A percentile compares a stretch with the other conserved stretches of the same genome.
These are phyloP conservation scores for Apiotrichum gamsii DNA, from an alignment of 1,284 basidiomycete genomes.

Conservation along the genomic window DNA sequence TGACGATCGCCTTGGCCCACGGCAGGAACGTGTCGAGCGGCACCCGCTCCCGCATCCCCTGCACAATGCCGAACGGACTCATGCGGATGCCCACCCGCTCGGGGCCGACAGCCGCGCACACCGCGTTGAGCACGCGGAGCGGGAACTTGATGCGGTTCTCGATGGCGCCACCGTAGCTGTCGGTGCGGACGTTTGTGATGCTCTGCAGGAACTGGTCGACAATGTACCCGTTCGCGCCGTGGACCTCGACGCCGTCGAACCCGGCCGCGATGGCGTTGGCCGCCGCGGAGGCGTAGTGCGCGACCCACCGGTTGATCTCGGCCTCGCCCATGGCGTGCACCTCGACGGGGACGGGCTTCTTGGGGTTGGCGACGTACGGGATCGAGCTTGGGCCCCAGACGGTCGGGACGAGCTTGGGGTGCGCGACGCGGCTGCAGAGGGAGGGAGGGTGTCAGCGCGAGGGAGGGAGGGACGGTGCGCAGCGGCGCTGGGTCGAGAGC, in stretches of 20 bases:
- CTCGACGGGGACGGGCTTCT: constrained; percentile 48
- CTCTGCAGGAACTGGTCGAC: constrained; percentile 57
- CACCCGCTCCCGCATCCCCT: constrained; percentile 46
- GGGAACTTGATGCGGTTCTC: constrained; percentile 55
- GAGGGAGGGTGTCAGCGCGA: too few relatives aligned
- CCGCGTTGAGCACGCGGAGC: constrained; percentile 52
- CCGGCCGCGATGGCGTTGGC: constrained; percentile 56
- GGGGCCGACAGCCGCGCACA: constrained; percentile 52
- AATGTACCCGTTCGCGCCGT: constrained; percentile 36
- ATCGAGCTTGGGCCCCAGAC: constrained; percentile 55
- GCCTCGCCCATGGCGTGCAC: constrained; percentile 22
- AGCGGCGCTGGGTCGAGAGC: too few relatives aligned
- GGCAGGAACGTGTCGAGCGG: constrained; percentile 47
- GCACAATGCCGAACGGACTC: constrained; percentile 54
- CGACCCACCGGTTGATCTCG: constrained; percentile 48
- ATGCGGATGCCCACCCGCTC: constrained; percentile 53
- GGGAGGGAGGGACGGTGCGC: too few relatives aligned
- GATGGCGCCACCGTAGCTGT: constrained; percentile 57
- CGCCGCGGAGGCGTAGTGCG: constrained; percentile 52
- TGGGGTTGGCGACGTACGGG: too few relatives aligned
- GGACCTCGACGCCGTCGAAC: constrained; percentile 60
- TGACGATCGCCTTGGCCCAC: constrained; percentile 31
- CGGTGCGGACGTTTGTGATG: constrained; percentile 54
- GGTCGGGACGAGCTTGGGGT: constrained; percentile 1
- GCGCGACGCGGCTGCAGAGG: constrained; percentile 10